A percentile compares a stretch with the other conserved stretches of the same genome.
Conservation (phyloP, 1,284 basidiomycete species). For the Ustilago nuda region DNA sequence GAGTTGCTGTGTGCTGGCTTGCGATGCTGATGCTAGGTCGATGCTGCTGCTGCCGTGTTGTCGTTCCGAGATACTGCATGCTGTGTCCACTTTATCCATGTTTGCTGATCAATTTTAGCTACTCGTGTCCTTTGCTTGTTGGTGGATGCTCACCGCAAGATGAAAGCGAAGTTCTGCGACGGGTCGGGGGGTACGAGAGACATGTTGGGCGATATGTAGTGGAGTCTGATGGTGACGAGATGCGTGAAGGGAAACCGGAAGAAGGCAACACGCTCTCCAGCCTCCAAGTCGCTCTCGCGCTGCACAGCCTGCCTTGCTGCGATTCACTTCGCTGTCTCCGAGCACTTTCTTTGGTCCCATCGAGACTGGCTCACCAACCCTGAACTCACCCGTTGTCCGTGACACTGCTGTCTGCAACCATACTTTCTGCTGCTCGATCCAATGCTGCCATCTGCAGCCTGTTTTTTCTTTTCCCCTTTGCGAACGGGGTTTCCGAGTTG, state of each 20-base stretch:
- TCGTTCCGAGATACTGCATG: conserved; percentile 19
- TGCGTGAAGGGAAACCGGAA: conserved; percentile 36
- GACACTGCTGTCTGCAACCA: conserved; percentile 13
- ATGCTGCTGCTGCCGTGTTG: neutral
- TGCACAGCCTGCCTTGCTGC: conserved; percentile 3
- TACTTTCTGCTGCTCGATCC: neutral
- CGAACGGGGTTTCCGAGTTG: neutral
- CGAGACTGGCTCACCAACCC: neutral
- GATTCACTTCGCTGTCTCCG: neutral
- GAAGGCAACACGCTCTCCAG: conserved; percentile 6
- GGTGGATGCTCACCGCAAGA: conserved; percentile 64
- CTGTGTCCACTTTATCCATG: neutral
- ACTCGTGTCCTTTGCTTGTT: conserved; percentile 6
- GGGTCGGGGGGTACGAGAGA: conserved; percentile 68
- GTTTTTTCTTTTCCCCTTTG: neutral
- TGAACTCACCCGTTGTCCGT: neutral
- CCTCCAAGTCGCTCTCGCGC: conserved; percentile 1
- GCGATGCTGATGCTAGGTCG: neutral
- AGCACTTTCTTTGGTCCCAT: neutral
- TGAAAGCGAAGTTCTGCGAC: conserved; percentile 69
- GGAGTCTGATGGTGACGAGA: conserved; percentile 53
- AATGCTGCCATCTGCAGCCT: conserved; percentile 1
- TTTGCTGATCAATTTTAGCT: conserved; percentile 24
- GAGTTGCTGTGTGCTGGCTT: neutral
- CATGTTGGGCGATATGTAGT: conserved; percentile 57